Evolutionary conservation across 495 filamentous ascomycete species (phyloP), one percentile per base, ranked within the genome.

Genomic region (Aspergillus incahuasiensis): DNA sequence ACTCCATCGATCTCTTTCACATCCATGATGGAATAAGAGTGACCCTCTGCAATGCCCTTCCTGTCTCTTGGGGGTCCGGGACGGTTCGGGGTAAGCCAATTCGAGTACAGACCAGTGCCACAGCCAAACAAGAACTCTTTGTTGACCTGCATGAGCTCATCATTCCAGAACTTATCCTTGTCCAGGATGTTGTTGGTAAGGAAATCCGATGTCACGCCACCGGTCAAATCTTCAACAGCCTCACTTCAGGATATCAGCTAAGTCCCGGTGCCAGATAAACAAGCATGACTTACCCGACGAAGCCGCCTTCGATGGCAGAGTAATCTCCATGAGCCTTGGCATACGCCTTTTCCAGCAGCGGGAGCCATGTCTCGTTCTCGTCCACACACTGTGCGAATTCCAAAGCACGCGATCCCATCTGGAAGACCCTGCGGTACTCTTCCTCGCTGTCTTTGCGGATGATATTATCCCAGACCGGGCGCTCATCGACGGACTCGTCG

Each of bases 301-400:
- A 92, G 1, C 91, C 91, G 18, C 91, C 90, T 56, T 92, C 86
- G 45, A 96, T 91, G 1, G 90, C 79, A 11, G 82, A 78, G 62
- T 87, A 95, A 66, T 94, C 89, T 3, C 90, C 91, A 62, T 97
- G 92, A 11, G 91, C 91, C 68, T 97, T 97, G 43, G 92, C 92
- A 70, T 94, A 97, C 0, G 92, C 92, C 69, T 97, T 97, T 64
- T 97, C 92, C 3, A 97, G 80, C 44, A 97, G 72, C 1, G 92
- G 92, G 22, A 97, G 75, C 92, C 92, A 97, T 0, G 91, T 97
- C 73, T 97, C 92, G 63, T 95, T 92, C 21, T 83, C 78, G 63
- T 91, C 83, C 59, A 83, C 81, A 68, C 91, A 96, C 61, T 91
- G 88, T 1, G 90, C 90, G 73, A 95, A 96, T 60, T 89, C 91